Evolutionary conservation across 73 alveolate species (phyloP), one percentile per base, ranked within the genome.

Genomic region (Paramecium primaurelia): DNA sequence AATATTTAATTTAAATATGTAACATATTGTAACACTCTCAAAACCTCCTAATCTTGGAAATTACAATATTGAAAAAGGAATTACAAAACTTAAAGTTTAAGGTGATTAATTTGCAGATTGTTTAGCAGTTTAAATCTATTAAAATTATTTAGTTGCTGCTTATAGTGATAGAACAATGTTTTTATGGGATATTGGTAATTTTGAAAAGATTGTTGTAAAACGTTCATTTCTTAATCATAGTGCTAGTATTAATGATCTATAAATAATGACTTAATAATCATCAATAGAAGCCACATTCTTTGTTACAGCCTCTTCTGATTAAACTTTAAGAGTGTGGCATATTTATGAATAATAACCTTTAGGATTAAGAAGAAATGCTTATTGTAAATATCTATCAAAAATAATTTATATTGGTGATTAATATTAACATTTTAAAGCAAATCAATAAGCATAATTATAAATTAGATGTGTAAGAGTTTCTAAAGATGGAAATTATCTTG

Each of bases 1-100:
- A 86, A 93, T 96, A 18, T 98, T 98, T 90, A 95, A 95, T 34
- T 83, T 98, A 59, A 85, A 95, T 71, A 95, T 98, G 75, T 96
- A 96, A 77, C 98, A 97, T 92, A 92, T 96, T 6, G 86, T 94
- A 38, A 97, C 99, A 71, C 89, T 98, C 49, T 97, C 99, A 22
- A 96, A 93, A 60, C 99, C 99, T 47, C 99, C 99, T 18, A 98
- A 99, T n/a, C 94, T 98, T 8, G 99, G 99, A 20, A 60, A 93
- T 64, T 98, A 97, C 59, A 98, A 98, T 90, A 87, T 93, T 38
- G 97, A 96, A 44, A 92, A 93, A 32, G 98, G 98, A 71, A 92
- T 45, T 16, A 84, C 94, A 14, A 90, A 92, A 68, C 69, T 92
- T 22, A 68, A 89, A 25, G 69, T 91, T 2, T 88, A 97, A 10